phyloP scores from a whole-genome alignment of 257 asterid genomes.

The Plantago ovata region DNA sequence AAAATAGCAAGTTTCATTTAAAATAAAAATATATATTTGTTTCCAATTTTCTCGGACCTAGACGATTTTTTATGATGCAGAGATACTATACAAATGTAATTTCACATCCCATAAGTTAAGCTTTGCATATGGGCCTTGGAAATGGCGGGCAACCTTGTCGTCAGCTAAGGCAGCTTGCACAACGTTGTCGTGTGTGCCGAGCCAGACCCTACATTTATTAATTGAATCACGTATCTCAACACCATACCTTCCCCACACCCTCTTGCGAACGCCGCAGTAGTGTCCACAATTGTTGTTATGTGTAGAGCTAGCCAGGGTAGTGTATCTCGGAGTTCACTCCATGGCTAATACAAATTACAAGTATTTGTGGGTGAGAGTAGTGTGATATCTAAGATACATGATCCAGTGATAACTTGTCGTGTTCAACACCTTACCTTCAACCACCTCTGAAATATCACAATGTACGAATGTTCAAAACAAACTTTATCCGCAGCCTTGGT shows the following conservation, averaged over 20 bases:
- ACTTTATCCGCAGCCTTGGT: no score
- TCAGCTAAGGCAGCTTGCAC: conserved; percentile 59
- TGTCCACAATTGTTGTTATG: conserved; percentile 18
- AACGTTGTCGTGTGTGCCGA: conserved; percentile 62
- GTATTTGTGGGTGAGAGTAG: neutral
- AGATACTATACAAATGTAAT: no score
- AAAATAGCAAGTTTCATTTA: no score
- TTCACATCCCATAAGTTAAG: conserved; percentile 40
- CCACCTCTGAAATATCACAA: no score
- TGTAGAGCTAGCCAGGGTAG: neutral
- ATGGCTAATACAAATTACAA: no score
- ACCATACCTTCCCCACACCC: conserved; percentile 67
- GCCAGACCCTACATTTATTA: conserved; percentile 55
- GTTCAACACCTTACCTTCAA: no score
- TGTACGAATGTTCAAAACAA: no score
- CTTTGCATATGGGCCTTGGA: conserved; percentile 60
- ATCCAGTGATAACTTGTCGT: no score
- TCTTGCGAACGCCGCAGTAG: conserved; percentile 52
- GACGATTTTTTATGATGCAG: no score
- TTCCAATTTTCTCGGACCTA: no score
- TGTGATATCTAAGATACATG: no score
- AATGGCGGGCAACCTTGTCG: conserved; percentile 53
- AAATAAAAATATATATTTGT: no score
- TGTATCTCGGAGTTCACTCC: neutral
- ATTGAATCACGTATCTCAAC: conserved; percentile 58